Percentiles rank a stretch among this genome's conserved stretches.
Evolutionary conservation across 2,329 filamentous ascomycete species (phyloP).

Genomic region (Fusarium buharicum): DNA sequence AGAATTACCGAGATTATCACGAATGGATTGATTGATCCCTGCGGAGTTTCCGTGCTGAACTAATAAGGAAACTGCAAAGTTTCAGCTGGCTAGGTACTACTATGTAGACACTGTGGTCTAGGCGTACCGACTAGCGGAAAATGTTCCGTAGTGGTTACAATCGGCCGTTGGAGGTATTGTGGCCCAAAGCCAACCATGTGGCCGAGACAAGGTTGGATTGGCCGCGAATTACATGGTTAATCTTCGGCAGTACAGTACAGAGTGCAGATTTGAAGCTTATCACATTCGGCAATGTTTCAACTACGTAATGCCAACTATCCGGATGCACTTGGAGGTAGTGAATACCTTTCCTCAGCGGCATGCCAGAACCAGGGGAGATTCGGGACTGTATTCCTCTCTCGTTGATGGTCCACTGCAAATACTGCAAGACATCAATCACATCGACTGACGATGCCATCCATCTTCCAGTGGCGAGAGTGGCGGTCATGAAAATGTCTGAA

Average conservation of each 20-base stretch:
- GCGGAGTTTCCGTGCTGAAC: constrained; percentile 14
- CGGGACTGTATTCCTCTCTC: constrained; percentile 30
- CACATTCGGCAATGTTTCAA: constrained; percentile 25
- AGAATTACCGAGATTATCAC: not conserved
- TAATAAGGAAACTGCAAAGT: not conserved
- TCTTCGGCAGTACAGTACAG: constrained; percentile 24
- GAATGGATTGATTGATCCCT: not conserved
- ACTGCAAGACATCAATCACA: constrained; percentile 17
- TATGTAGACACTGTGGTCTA: not conserved
- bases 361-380: constrained; percentile 10
- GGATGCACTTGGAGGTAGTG: not conserved
- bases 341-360: not conserved
- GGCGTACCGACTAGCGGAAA: constrained; percentile 24
- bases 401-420: constrained; percentile 23
- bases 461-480: constrained; percentile 31
- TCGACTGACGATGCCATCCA: constrained; percentile 15
- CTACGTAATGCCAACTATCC: constrained; percentile 22
- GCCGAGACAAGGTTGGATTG: constrained; percentile 3
- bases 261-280: constrained; percentile 9
- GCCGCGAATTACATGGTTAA: constrained; percentile 28
- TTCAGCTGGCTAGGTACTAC: not conserved
- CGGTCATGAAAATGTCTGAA: constrained; percentile 18
- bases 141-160: constrained; percentile 33
- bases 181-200: constrained; percentile 17
- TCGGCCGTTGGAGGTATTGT: constrained; percentile 25